phyloP scores from a whole-genome alignment of 2,329 filamentous ascomycete species.

The Stemphylium beticola region DNA sequence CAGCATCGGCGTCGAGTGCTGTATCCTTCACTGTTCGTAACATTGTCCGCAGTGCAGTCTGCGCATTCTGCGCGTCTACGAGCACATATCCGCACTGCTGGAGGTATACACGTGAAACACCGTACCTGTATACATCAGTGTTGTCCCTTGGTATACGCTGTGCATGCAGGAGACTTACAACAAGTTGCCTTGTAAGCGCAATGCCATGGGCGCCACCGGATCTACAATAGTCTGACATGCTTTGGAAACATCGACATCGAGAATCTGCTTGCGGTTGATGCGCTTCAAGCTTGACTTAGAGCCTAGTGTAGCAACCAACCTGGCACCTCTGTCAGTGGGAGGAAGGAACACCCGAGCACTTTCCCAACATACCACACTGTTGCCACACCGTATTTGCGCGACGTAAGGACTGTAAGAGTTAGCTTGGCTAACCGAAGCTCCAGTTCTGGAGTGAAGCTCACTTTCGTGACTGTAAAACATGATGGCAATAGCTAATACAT shows the following conservation, averaged over 20 bases:
- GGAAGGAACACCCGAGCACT: not conserved
- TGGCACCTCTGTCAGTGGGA: constrained; percentile 51
- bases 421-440: constrained; percentile 19
- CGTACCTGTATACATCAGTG: constrained; percentile 51
- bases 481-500: constrained; percentile 31
- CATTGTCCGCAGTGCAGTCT: constrained; percentile 74
- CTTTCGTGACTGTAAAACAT: constrained; percentile 99
- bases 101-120: constrained; percentile 81
- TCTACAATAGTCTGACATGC: constrained; percentile 89
- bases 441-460: constrained; percentile 52
- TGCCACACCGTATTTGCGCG: constrained; percentile 85
- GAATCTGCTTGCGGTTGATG: constrained; percentile 83
- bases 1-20: constrained; percentile 72
- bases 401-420: constrained; percentile 71
- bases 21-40: constrained; percentile 64
- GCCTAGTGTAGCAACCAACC: constrained; percentile 90
- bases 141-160: not conserved
- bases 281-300: constrained; percentile 72
- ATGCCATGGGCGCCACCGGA: constrained; percentile 83
- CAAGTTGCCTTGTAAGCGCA: constrained; percentile 87
- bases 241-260: constrained; percentile 83
- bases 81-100: constrained; percentile 90
- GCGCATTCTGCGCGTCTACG: constrained; percentile 76
- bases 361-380: constrained; percentile 78
- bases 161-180: constrained; percentile 59